A percentile compares a stretch with the other conserved stretches of the same genome.
phyloP scores from a whole-genome alignment of 768 basidiomycete genomes.

The Xerocomellus intermedius region DNA sequence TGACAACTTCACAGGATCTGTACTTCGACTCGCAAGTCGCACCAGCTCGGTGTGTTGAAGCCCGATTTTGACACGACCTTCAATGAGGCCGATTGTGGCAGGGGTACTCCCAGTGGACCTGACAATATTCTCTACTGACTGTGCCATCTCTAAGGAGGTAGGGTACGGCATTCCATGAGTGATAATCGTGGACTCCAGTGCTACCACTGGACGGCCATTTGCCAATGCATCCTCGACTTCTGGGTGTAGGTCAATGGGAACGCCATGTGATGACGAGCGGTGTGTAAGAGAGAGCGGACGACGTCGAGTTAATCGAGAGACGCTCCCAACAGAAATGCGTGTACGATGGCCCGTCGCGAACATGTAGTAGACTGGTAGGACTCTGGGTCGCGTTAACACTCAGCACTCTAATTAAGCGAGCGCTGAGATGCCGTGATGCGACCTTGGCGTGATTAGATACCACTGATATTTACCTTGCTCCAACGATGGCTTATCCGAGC shows the following conservation, averaged over 20 bases:
- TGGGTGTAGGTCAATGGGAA: slow-evolving; percentile 67
- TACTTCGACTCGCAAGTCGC: slow-evolving; percentile 54
- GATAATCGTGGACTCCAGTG: slow-evolving; percentile 88
- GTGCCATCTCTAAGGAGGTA: slow-evolving; percentile 67
- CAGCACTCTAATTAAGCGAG: not conserved
- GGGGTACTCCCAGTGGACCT: slow-evolving; percentile 76
- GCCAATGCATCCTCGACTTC: slow-evolving; percentile 83
- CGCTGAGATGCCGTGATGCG: not conserved
- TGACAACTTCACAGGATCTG: slow-evolving; percentile 64
- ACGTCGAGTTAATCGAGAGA: slow-evolving; percentile 5
- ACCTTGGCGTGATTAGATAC: no score
- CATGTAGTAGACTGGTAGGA: slow-evolving; percentile 9
- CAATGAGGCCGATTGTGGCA: slow-evolving; percentile 85
- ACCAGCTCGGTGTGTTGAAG: slow-evolving; percentile 63
- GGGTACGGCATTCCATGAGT: slow-evolving; percentile 92
- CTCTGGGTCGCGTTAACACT: no score
- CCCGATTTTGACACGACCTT: slow-evolving; percentile 86
- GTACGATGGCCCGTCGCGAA: slow-evolving; percentile 9
- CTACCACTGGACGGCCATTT: slow-evolving; percentile 68
- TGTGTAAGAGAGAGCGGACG: slow-evolving; percentile 2
- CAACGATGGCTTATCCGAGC: slow-evolving; percentile 23
- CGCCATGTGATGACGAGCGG: slow-evolving; percentile 4
- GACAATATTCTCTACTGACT: slow-evolving; percentile 70
- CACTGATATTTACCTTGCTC: not conserved
- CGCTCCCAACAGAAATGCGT: not conserved